phyloP scores from a whole-genome alignment of 2,329 filamentous ascomycete genomes.

The Fusarium haematococcum region DNA sequence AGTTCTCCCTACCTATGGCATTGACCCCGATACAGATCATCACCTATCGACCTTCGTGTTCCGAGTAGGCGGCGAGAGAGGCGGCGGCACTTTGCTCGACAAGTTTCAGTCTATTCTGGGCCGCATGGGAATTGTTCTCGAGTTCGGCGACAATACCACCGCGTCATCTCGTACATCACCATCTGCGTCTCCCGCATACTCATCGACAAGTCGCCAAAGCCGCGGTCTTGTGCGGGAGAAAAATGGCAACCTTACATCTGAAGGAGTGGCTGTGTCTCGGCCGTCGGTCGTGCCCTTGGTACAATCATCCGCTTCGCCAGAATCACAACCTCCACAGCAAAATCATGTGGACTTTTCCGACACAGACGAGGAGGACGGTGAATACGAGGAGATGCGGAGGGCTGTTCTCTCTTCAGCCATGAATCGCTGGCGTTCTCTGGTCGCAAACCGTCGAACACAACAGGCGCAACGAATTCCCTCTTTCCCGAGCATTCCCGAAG shows the following conservation, averaged over 20 bases:
- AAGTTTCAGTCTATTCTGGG: slow-evolving; percentile 77
- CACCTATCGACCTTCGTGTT: slow-evolving; percentile 84
- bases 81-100: slow-evolving; percentile 69
- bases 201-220: slow-evolving; percentile 34
- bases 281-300: not conserved
- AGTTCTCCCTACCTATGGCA: slow-evolving; percentile 76
- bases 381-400: slow-evolving; percentile 30
- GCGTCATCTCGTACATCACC: slow-evolving; percentile 40
- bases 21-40: slow-evolving; percentile 79
- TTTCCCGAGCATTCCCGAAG: slow-evolving; percentile 25
- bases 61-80: slow-evolving; percentile 76
- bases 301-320: slow-evolving; percentile 6
- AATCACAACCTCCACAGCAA: slow-evolving; percentile 4
- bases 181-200: slow-evolving; percentile 39
- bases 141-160: slow-evolving; percentile 61
- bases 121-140: slow-evolving; percentile 78
- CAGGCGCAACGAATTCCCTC: slow-evolving; percentile 22
- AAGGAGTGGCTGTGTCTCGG: slow-evolving; percentile 4
- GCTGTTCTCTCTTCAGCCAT: slow-evolving; percentile 39
- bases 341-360: slow-evolving; percentile 14
- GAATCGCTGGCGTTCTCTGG: slow-evolving; percentile 40
- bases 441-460: slow-evolving; percentile 26
- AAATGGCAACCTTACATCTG: slow-evolving; percentile 10
- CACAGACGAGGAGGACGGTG: slow-evolving; percentile 27
- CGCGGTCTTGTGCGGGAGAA: slow-evolving; percentile 5